phyloP scores from a whole-genome alignment of 495 filamentous ascomycete genomes.

The Penicillium simplicissimum region DNA sequence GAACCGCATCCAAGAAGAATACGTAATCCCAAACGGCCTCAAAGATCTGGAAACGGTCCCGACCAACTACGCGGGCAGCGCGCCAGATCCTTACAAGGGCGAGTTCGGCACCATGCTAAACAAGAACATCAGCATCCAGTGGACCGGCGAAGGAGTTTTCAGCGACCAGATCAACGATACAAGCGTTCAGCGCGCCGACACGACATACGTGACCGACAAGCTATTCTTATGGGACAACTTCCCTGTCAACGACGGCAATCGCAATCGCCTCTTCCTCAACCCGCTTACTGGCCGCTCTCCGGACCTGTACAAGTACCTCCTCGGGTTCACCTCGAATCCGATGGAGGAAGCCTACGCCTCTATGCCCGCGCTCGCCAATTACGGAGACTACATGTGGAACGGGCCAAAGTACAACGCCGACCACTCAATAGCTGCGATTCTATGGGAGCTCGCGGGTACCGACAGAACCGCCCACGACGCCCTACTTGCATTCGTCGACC shows the following conservation, averaged over 20 bases:
- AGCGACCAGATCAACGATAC: constrained; percentile 20
- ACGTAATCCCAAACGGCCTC: constrained; percentile 13
- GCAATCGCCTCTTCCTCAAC: constrained; percentile 19
- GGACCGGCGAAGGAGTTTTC: constrained; percentile 24
- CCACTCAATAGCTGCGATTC: constrained; percentile 10
- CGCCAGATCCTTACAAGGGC: constrained; percentile 17
- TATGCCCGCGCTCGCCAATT: constrained; percentile 18
- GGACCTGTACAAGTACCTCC: constrained; percentile 14
- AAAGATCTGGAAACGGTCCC: constrained; percentile 19
- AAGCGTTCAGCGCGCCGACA: constrained; percentile 12
- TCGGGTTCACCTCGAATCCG: constrained; percentile 21
- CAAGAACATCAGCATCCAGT: constrained; percentile 21
- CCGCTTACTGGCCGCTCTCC: constrained; percentile 16
- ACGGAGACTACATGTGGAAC: constrained; percentile 22
- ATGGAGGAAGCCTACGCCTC: constrained; percentile 20
- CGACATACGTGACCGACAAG: constrained; percentile 18
- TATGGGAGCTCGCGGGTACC: constrained; percentile 13
- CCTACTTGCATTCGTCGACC: constrained; percentile 13
- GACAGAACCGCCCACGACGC: constrained; percentile 11
- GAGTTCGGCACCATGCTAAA: constrained; percentile 20
- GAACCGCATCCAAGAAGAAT: constrained; percentile 17
- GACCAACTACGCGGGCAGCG: constrained; percentile 20
- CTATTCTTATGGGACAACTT: constrained; percentile 22
- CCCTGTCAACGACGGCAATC: constrained; percentile 21
- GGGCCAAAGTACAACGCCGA: constrained; percentile 11